These are phyloP conservation scores for Phytopythium ostracodes DNA, from an alignment of 352 stramenopile genomes.

Conservation along the genomic window DNA sequence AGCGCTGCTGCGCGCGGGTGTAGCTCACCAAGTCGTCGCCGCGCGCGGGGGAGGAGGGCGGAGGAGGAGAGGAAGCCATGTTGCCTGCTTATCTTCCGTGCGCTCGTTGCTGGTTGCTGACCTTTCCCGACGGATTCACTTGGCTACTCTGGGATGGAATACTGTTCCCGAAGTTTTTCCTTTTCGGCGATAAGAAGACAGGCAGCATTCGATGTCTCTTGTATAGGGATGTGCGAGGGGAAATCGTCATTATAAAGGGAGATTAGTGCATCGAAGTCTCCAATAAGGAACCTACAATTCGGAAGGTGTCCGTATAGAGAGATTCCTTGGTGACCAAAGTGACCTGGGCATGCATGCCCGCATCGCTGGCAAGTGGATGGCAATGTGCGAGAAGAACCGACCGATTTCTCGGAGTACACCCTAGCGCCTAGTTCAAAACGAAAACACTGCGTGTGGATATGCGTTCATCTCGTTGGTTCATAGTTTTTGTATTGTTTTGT, in stretches of 20 bases:
- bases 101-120: conserved; percentile 1
- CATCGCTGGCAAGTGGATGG: too few relatives aligned
- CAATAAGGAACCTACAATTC: not conserved
- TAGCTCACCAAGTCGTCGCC: conserved; percentile 33
- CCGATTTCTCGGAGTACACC: too few relatives aligned
- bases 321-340: not conserved
- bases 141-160: not conserved
- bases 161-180: not conserved
- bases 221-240: conserved; percentile 21
- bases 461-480: not conserved
- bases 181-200: not conserved
- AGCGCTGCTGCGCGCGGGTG: conserved; percentile 34
- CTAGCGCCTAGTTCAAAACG: too few relatives aligned
- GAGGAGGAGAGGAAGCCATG: not conserved
- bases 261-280: not conserved
- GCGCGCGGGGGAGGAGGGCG: not conserved
- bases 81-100: not conserved
- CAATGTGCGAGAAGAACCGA: too few relatives aligned
- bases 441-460: not conserved
- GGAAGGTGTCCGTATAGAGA: not conserved
- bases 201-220: conserved; percentile 10
- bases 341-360: not conserved
- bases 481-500: not conserved
- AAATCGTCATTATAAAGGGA: not conserved
- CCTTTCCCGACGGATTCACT: not conserved